Conservation (phyloP, 2,329 filamentous ascomycete genomes). For the Parastagonospora avenae region DNA sequence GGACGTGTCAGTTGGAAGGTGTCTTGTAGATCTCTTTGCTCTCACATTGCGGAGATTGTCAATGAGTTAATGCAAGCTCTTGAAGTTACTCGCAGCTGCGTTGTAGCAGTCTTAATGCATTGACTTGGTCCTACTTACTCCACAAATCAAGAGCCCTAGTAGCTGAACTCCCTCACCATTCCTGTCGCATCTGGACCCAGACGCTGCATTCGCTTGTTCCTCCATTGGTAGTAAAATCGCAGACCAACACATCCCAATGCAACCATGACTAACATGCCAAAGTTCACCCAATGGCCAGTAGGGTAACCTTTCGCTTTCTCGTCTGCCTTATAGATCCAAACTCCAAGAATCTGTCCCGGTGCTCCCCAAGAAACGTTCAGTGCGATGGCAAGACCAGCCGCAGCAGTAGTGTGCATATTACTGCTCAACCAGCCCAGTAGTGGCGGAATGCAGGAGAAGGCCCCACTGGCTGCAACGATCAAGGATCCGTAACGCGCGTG, state of each 20-base stretch:
- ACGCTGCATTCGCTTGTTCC: slow-evolving; percentile 4
- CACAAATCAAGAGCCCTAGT: neutral
- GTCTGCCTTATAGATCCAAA: slow-evolving; percentile 73
- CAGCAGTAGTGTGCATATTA: slow-evolving; percentile 69
- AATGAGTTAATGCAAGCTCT: too few relatives aligned
- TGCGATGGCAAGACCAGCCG: slow-evolving; percentile 71
- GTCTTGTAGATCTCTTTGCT: neutral
- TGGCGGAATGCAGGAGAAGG: slow-evolving; percentile 72
- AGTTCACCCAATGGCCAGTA: slow-evolving; percentile 65
- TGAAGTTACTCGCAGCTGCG: too few relatives aligned
- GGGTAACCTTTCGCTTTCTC: slow-evolving; percentile 68
- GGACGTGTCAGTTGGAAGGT: slow-evolving; percentile 5
- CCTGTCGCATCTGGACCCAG: neutral
- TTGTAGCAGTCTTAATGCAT: too few relatives aligned
- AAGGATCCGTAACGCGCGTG: slow-evolving; percentile 70
- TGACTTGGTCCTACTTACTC: neutral
- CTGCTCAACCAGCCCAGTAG: slow-evolving; percentile 73
- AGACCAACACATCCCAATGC: slow-evolving; percentile 8
- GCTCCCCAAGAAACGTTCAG: slow-evolving; percentile 72
- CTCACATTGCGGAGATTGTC: neutral
- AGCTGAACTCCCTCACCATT: slow-evolving; percentile 5
- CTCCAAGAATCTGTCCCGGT: slow-evolving; percentile 72
- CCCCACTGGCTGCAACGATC: slow-evolving; percentile 68
- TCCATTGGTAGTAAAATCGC: slow-evolving; percentile 9
- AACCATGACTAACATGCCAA: slow-evolving; percentile 9